Conservation (phyloP, 2,329 filamentous ascomycete genomes). For the Cadophora luteo-olivacea region DNA sequence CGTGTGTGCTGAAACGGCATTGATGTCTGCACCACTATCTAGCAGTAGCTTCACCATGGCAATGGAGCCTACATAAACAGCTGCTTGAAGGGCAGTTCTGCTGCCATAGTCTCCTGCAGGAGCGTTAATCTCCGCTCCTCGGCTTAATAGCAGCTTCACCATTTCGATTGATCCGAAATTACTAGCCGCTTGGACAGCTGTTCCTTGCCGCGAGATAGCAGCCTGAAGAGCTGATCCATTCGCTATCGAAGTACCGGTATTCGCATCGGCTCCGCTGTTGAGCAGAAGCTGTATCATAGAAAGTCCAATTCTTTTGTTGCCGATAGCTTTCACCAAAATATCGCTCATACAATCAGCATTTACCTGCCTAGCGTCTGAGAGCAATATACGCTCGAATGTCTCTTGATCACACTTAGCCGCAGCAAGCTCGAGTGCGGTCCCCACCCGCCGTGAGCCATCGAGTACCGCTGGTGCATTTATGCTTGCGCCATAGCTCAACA, state of each 20-base stretch:
- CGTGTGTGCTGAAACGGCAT: neutral
- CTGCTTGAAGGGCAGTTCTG: slow-evolving; percentile 22
- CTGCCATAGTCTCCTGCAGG: neutral
- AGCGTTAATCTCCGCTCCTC: slow-evolving; percentile 27
- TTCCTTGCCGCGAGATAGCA: neutral
- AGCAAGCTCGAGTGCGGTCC: neutral
- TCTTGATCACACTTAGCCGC: neutral
- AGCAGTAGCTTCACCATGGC: slow-evolving; percentile 21
- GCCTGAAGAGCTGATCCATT: neutral
- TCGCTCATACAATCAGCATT: neutral
- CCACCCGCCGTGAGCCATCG: neutral
- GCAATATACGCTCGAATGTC: neutral
- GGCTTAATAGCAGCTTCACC: slow-evolving; percentile 19
- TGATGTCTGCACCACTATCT: slow-evolving; percentile 25
- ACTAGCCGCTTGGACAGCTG: slow-evolving; percentile 22
- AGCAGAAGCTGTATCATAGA: neutral
- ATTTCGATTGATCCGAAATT: slow-evolving; percentile 5
- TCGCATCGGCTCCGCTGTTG: neutral
- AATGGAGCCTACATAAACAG: slow-evolving; percentile 5
- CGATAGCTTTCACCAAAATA: neutral
- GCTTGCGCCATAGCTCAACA: neutral
- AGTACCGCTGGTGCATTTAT: neutral
- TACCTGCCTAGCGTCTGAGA: neutral
- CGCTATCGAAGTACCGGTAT: neutral
- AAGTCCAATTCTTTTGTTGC: neutral